phyloP scores from a whole-genome alignment of 2,329 filamentous ascomycete species.

The Alternaria triticina region DNA sequence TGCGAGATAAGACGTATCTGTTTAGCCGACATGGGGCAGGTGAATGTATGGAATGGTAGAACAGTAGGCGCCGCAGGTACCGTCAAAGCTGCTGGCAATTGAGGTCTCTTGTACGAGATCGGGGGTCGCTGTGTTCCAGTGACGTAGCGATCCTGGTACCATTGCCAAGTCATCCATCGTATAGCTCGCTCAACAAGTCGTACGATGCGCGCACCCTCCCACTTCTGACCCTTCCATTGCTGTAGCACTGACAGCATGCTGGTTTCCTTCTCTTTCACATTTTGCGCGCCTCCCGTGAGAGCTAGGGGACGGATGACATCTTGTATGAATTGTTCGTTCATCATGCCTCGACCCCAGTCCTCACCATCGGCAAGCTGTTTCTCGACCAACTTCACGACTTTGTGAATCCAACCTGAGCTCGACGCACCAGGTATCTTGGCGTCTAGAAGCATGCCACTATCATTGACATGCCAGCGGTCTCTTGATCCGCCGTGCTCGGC shows the following conservation, averaged over 20 bases:
- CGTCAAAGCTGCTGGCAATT: slow-evolving; percentile 73
- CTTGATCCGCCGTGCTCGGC: slow-evolving; percentile 73
- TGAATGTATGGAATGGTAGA: slow-evolving; percentile 96
- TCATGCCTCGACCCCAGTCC: slow-evolving; percentile 77
- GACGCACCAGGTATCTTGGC: slow-evolving; percentile 65
- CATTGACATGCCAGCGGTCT: slow-evolving; percentile 93
- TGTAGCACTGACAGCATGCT: slow-evolving; percentile 47
- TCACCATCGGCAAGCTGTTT: slow-evolving; percentile 88
- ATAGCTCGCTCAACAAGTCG: slow-evolving; percentile 84
- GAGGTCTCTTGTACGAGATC: slow-evolving; percentile 72
- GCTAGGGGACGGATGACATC: slow-evolving; percentile 56
- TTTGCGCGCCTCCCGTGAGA: slow-evolving; percentile 40
- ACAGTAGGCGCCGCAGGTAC: slow-evolving; percentile 92
- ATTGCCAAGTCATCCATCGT: slow-evolving; percentile 78
- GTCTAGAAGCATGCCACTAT: slow-evolving; percentile 81
- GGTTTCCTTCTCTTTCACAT: slow-evolving; percentile 45
- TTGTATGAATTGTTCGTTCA: slow-evolving; percentile 56
- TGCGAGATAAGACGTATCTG: slow-evolving; percentile 95
- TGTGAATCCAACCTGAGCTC: slow-evolving; percentile 81
- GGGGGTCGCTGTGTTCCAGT: slow-evolving; percentile 61
- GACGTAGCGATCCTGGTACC: slow-evolving; percentile 85
- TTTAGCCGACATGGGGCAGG: slow-evolving; percentile 87
- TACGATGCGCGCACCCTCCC: slow-evolving; percentile 87
- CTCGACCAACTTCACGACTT: slow-evolving; percentile 87
- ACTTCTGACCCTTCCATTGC: slow-evolving; percentile 73